Evolutionary conservation across 306 rosid genomes (phyloP), one percentile per base, ranked within the genome.

Genomic region (Fragaria vesca): DNA sequence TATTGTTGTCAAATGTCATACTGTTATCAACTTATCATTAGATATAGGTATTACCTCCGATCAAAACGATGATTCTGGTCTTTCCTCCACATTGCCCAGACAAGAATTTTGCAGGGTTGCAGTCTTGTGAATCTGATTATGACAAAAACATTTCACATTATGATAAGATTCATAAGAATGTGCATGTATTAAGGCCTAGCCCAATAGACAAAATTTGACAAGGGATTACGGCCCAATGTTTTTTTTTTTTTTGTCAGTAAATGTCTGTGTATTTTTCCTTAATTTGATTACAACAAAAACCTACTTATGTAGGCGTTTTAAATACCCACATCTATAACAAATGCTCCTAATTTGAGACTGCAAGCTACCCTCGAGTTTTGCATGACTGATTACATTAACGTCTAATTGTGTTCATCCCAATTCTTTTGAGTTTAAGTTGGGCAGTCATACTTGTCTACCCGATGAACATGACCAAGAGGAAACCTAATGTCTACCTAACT

Each of bases 41-140:
- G 2, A 26, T 30, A 28, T 30, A 1, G 20, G n/a, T 30, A 36
- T 77, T 81, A 93, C 97, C 96, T 89, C 97, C 98, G 48, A 94
- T 80, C 65, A 95, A 83, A 76, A 87, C 80, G 66, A 90, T 79
- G 70, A 91, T 71, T 80, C 91, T 85, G 9, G 89, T 68, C 62
- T 81, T 69, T 65, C 91, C 92, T 85, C 97, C 93, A 55, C 98
- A 95, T 83, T 86, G 66, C 51, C 90, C 91, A 28, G 90, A 86
- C 76, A 89, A 48, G 88, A 87, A 92, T 80, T 74, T 91, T 1
- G 79, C 76, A 5, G 93, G 85, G 83, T 51, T 79, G 92, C 98
- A 92, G 46, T 70, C 58, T 32, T 81, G 38, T 34, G 87, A 79
- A 47, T 38, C 97, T 92, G 93, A 13, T 28, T 61, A 13, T 81